These are phyloP conservation scores for Hymenoscyphus fraxineus DNA, from an alignment of 2,329 filamentous ascomycete genomes.

Conservation along the genomic window DNA sequence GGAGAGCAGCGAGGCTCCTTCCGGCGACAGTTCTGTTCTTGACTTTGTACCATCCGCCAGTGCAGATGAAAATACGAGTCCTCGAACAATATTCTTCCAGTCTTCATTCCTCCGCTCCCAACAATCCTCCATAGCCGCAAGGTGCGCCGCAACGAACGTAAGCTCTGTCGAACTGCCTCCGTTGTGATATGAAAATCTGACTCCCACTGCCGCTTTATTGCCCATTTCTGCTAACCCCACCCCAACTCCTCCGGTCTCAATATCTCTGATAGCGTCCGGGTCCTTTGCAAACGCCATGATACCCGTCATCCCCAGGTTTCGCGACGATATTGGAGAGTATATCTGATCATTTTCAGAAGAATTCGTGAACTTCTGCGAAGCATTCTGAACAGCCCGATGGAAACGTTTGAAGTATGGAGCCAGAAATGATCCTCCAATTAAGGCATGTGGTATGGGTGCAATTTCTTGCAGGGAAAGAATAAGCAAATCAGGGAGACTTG, in stretches of 20 bases:
- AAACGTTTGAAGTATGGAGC: constrained; percentile 72
- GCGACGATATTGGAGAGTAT: constrained; percentile 67
- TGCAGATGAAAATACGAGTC: constrained; percentile 67
- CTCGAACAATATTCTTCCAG: constrained; percentile 79
- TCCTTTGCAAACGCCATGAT: constrained; percentile 79
- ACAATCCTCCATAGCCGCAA: constrained; percentile 83
- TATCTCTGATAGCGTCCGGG: constrained; percentile 53
- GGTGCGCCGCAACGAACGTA: constrained; percentile 83
- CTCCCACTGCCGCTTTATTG: constrained; percentile 88
- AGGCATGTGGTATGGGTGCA: constrained; percentile 76
- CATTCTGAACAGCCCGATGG: constrained; percentile 66
- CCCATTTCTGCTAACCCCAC: constrained; percentile 86
- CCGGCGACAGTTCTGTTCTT: constrained; percentile 25
- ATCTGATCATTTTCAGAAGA: constrained; percentile 36
- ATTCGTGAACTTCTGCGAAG: constrained; percentile 43
- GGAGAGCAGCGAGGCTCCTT: constrained; percentile 41
- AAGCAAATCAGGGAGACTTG: constrained; percentile 61
- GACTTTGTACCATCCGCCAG: constrained; percentile 18
- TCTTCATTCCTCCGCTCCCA: constrained; percentile 75
- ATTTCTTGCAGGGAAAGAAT: constrained; percentile 79
- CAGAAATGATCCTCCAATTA: constrained; percentile 79
- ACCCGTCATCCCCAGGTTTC: constrained; percentile 84
- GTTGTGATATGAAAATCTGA: constrained; percentile 60
- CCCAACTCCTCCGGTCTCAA: constrained; percentile 79
- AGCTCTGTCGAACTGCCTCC: constrained; percentile 53